A percentile compares a stretch with the other conserved stretches of the same genome.
Evolutionary conservation across 306 rosid species (phyloP).

Genomic region (Vicia faba): DNA sequence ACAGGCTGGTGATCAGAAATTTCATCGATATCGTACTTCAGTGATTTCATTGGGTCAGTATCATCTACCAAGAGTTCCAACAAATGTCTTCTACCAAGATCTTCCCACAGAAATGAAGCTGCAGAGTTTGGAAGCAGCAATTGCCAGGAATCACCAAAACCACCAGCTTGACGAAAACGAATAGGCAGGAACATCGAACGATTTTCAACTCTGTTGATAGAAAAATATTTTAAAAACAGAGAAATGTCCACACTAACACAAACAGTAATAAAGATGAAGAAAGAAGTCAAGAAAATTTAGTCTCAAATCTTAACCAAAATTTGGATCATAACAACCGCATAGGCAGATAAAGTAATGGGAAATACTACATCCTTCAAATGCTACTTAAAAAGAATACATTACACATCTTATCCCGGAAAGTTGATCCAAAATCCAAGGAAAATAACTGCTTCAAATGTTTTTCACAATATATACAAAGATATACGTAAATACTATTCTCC

Average conservation of each 20-base stretch:
- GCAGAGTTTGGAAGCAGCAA: slow-evolving; percentile 80
- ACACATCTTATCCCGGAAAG: slow-evolving; percentile 15
- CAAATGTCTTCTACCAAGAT: slow-evolving; percentile 85
- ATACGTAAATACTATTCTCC: not conserved
- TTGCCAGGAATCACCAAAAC: slow-evolving; percentile 78
- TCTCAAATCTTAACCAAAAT: slow-evolving; percentile 7
- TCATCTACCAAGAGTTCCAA: slow-evolving; percentile 84
- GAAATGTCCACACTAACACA: slow-evolving; percentile 8
- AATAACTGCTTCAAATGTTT: slow-evolving; percentile 10
- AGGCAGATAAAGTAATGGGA: slow-evolving; percentile 24
- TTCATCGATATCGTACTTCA: slow-evolving; percentile 79
- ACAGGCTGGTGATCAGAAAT: slow-evolving; percentile 77
- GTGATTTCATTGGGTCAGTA: slow-evolving; percentile 66
- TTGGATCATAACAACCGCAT: slow-evolving; percentile 7
- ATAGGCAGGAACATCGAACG: slow-evolving; percentile 87
- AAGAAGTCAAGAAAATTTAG: slow-evolving; percentile 16
- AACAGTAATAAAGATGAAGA: slow-evolving; percentile 9
- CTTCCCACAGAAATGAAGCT: slow-evolving; percentile 94
- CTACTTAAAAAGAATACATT: slow-evolving; percentile 9
- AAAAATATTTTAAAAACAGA: slow-evolving; percentile 33
- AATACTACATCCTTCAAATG: slow-evolving; percentile 20
- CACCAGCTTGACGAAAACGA: slow-evolving; percentile 84
- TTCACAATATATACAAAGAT: slow-evolving; percentile 21
- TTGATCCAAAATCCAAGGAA: slow-evolving; percentile 25
- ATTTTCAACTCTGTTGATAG: slow-evolving; percentile 80